Evolutionary conservation across 2,329 filamentous ascomycete species (phyloP), one percentile per base, ranked within the genome.

Genomic region (Beauveria rudraprayagi): DNA sequence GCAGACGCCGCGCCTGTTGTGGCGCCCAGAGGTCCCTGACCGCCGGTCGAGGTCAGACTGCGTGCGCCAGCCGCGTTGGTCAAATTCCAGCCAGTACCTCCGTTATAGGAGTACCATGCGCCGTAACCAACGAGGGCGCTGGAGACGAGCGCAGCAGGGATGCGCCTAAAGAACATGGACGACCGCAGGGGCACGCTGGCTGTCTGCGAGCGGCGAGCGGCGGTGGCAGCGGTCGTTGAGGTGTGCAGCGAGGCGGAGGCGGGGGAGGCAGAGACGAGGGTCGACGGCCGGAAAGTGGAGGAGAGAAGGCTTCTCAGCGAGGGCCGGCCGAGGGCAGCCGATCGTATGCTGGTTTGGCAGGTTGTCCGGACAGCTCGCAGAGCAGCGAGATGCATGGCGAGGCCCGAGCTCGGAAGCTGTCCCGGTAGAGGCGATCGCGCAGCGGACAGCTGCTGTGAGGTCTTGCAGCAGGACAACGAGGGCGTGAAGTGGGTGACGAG

Each of bases 101-200:
- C 68, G 63, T 73, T 83, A 76, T 89, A 90, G 60, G 83, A 82
- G 76, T 91, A 91, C 82, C 87, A 92, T 66, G 88, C 87, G 65
- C 88, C 87, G 75, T 87, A 90, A 66, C 87, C 89, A 62, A 90
- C 87, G 63, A 74, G 69, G 62, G 90, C 79, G 70, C 85, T 84
- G 64, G 89, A 87, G 62, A 88, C 80, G 62, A 91, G 73, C 63
- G 86, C 88, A 67, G 85, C 78, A 5, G 84, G 84, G 66, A 89
- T 79, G 67, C 86, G 82, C 65, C 89, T 86, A 70, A 88, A 76
- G 74, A 89, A 88, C 89, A 93, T 92, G 67, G 88, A 89, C 66
- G 87, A 86, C 66, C 78, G 82, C 61, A 89, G 77, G 61, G 83
- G 78, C 65, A 76, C 74, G 71, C 68, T 76, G 75, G 66, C 76